Evolutionary conservation across 148 eudicot species (phyloP).

Genomic region (Gaultheria prostrata): DNA sequence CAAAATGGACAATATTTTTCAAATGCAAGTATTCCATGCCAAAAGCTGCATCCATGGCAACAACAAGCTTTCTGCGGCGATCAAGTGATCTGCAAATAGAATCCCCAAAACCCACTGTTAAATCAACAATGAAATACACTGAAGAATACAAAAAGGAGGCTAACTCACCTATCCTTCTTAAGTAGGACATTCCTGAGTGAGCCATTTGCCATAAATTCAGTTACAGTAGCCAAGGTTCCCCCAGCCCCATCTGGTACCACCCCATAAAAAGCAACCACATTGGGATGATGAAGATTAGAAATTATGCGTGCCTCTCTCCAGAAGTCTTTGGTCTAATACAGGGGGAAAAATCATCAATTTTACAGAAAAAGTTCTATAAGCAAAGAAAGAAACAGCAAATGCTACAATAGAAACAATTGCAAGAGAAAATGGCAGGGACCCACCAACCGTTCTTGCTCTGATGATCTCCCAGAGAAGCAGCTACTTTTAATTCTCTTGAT

Average conservation of each 20-base stretch:
- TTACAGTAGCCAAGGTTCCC: slow-evolving; percentile 94
- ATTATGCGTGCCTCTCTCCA: slow-evolving; percentile 97
- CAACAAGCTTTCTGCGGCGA: slow-evolving; percentile 71
- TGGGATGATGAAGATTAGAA: slow-evolving; percentile 94
- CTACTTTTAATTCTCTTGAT: slow-evolving; percentile 87
- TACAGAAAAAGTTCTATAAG: background rate
- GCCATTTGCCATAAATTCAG: slow-evolving; percentile 93
- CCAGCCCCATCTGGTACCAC: slow-evolving; percentile 94
- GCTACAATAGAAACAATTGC: background rate
- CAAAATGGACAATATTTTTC: slow-evolving; percentile 94
- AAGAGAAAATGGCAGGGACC: slow-evolving; percentile 26
- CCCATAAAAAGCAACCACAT: slow-evolving; percentile 95
- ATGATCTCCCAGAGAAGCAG: slow-evolving; percentile 90
- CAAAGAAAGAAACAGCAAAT: background rate
- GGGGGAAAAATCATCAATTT: slow-evolving; percentile 8
- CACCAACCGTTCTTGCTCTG: slow-evolving; percentile 92
- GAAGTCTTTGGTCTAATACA: slow-evolving; percentile 69
- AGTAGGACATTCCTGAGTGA: slow-evolving; percentile 81
- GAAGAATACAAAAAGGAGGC: background rate
- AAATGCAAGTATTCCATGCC: slow-evolving; percentile 98
- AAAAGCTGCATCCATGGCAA: slow-evolving; percentile 99
- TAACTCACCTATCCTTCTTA: slow-evolving; percentile 74
- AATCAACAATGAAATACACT: slow-evolving; percentile 11
- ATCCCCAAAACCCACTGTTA: slow-evolving; percentile 9
- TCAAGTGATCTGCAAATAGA: slow-evolving; percentile 63